Conservation (phyloP, 2,329 filamentous ascomycete genomes). For the Neonectria punicea region DNA sequence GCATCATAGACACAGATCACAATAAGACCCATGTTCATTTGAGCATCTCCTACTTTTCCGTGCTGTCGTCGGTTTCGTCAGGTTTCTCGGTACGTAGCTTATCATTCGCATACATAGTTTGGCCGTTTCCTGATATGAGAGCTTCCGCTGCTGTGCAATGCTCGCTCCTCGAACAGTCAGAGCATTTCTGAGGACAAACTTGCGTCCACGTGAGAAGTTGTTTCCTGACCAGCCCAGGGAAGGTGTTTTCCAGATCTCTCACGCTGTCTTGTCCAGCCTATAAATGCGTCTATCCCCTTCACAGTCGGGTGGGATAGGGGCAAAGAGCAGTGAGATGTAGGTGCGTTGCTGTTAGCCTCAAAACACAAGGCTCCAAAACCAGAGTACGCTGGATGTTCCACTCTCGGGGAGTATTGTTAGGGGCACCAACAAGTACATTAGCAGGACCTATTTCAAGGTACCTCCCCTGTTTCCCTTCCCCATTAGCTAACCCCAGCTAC, state of each 20-base stretch:
- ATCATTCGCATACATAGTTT: background rate
- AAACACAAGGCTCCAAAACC: background rate
- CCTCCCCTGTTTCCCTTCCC: no score
- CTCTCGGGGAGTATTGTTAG: background rate
- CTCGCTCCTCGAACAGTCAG: background rate
- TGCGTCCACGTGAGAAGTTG: background rate
- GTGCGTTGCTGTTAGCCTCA: background rate
- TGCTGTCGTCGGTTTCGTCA: background rate
- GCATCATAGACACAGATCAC: background rate
- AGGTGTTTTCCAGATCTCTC: background rate
- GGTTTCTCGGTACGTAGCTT: background rate
- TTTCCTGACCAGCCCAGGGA: background rate
- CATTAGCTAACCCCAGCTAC: no score
- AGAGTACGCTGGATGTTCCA: background rate
- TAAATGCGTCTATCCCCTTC: background rate
- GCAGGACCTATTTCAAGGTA: no score
- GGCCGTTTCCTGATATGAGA: background rate
- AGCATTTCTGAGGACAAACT: background rate
- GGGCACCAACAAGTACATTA: no score
- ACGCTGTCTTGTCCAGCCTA: background rate
- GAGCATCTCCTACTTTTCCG: background rate
- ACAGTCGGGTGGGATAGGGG: background rate
- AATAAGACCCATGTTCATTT: background rate
- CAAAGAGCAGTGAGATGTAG: background rate
- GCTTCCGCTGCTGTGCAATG: background rate